Conservation (phyloP, 805 yeast genomes). For the Kazachstania africana region DNA sequence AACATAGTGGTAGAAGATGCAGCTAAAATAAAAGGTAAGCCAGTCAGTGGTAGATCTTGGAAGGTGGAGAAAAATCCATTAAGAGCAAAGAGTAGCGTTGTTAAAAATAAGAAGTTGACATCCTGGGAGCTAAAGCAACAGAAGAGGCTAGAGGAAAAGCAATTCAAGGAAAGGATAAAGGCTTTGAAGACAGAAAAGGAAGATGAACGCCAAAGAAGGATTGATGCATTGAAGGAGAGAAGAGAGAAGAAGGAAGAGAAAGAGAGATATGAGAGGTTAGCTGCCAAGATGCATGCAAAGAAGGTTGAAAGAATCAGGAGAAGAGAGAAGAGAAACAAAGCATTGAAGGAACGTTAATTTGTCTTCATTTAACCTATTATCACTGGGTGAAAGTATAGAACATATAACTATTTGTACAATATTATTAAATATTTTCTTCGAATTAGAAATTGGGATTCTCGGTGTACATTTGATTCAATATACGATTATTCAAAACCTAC, state of each 20-base stretch:
- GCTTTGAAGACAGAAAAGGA: conserved; percentile 73
- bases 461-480: neutral
- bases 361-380: neutral
- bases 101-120: conserved; percentile 31
- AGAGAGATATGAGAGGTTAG: conserved; percentile 75
- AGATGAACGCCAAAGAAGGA: conserved; percentile 39
- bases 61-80: conserved; percentile 57
- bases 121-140: conserved; percentile 59
- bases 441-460: neutral
- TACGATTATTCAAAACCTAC: too few species aligned
- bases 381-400: neutral
- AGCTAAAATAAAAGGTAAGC: conserved; percentile 30
- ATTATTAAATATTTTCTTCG: neutral
- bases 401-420: neutral
- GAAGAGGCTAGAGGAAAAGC: conserved; percentile 52
- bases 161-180: conserved; percentile 54
- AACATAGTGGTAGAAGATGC: conserved; percentile 2
- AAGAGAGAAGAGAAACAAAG: conserved; percentile 89
- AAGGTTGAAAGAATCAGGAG: conserved; percentile 80
- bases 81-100: conserved; percentile 50
- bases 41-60: conserved; percentile 65
- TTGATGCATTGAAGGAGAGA: conserved; percentile 55
- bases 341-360: conserved; percentile 71
- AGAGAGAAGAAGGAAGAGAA: conserved; percentile 75
- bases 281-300: conserved; percentile 83